phyloP scores from a whole-genome alignment of 495 filamentous ascomycete species.

The Podospora conica region DNA sequence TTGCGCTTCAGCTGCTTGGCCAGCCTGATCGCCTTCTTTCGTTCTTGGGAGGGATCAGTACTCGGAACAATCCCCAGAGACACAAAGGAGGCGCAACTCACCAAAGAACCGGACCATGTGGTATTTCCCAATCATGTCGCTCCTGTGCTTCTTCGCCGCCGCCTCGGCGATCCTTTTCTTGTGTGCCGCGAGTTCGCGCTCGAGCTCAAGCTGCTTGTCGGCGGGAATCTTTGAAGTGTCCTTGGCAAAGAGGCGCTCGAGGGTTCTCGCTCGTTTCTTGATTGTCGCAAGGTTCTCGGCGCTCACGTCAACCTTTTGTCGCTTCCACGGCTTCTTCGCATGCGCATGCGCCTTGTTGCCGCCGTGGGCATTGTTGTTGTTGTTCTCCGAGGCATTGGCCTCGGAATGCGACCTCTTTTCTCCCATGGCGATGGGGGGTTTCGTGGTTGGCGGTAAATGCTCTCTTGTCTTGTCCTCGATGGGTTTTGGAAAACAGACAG shows the following conservation, averaged over 20 bases:
- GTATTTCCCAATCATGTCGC: constrained; percentile 76
- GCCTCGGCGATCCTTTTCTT: constrained; percentile 60
- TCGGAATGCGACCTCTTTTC: constrained; percentile 18
- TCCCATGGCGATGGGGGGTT: constrained; percentile 9
- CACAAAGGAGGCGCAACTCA: constrained; percentile 28
- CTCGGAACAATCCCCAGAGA: neutral
- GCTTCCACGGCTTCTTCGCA: constrained; percentile 24
- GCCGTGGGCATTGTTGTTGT: constrained; percentile 8
- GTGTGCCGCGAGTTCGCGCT: constrained; percentile 73
- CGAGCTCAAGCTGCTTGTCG: constrained; percentile 65
- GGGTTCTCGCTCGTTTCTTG: constrained; percentile 56
- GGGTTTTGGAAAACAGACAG: neutral
- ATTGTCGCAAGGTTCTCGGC: constrained; percentile 36
- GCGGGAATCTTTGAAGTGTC: constrained; percentile 58
- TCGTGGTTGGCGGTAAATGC: neutral
- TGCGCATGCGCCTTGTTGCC: constrained; percentile 11
- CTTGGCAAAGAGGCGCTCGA: constrained; percentile 56
- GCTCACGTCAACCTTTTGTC: constrained; percentile 31
- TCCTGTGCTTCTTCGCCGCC: constrained; percentile 52
- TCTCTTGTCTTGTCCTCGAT: neutral
- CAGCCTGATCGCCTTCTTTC: constrained; percentile 73
- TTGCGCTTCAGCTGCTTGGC: constrained; percentile 57
- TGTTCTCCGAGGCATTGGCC: constrained; percentile 16
- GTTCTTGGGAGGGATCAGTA: constrained; percentile 47
- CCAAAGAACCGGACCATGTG: constrained; percentile 93